A percentile compares a stretch with the other conserved stretches of the same genome.
These are phyloP conservation scores for Podospora conica DNA, from an alignment of 495 filamentous ascomycete species.

Conservation along the genomic window DNA sequence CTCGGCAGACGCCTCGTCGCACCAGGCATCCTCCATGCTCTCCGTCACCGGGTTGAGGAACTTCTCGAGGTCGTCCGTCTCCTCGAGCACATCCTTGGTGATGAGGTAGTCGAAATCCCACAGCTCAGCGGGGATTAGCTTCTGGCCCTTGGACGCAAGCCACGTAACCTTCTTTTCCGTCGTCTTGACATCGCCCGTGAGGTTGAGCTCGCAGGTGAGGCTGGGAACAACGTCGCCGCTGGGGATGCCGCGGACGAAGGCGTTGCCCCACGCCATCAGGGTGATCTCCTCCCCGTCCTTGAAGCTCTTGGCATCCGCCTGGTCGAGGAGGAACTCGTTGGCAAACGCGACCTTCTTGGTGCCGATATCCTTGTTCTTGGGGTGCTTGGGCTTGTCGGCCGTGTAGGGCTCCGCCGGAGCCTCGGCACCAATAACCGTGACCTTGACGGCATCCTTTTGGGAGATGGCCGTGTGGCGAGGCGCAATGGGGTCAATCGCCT, in stretches of 20 bases:
- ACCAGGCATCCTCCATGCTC: conserved; percentile 66
- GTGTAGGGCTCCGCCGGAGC: conserved; percentile 58
- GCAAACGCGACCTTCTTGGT: conserved; percentile 78
- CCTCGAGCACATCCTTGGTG: conserved; percentile 81
- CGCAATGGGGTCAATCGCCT: conserved; percentile 84
- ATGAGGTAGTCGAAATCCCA: conserved; percentile 90
- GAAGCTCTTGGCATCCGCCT: conserved; percentile 77
- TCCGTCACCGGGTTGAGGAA: conserved; percentile 72
- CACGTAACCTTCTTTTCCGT: conserved; percentile 96
- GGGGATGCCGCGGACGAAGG: conserved; percentile 60
- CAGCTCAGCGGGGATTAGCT: conserved; percentile 72
- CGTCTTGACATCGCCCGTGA: conserved; percentile 82
- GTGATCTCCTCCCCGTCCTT: conserved; percentile 86
- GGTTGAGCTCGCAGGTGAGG: conserved; percentile 72
- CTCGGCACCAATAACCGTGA: conserved; percentile 55
- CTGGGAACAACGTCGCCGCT: conserved; percentile 53
- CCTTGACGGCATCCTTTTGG: conserved; percentile 60
- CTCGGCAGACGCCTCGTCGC: conserved; percentile 71
- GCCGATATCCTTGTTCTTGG: conserved; percentile 78
- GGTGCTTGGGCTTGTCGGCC: conserved; percentile 75
- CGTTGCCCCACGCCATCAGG: conserved; percentile 94
- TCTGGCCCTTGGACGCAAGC: conserved; percentile 68
- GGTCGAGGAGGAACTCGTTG: conserved; percentile 67
- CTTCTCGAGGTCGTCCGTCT: conserved; percentile 75
- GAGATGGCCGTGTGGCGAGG: conserved; percentile 77